These are phyloP conservation scores for Torulaspora globosa DNA, from an alignment of 1,139 yeast species.

Conservation along the genomic window DNA sequence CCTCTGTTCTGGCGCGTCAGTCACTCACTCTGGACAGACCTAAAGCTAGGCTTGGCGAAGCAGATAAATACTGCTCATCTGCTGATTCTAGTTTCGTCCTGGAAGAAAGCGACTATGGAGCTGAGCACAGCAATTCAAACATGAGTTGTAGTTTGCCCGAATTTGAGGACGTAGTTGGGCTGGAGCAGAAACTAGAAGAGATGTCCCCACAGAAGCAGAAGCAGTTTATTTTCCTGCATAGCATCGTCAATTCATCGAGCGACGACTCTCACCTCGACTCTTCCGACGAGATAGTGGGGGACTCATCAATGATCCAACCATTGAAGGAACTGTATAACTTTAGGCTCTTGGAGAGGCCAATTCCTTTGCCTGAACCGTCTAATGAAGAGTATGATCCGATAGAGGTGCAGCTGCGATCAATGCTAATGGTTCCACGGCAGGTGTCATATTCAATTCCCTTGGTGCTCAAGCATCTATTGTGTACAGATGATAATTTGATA, in stretches of 20 bases:
- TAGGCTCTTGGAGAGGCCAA: constrained; percentile 9
- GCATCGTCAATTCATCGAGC: constrained; percentile 11
- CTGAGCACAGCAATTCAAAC: neutral
- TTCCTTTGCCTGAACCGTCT: constrained; percentile 6
- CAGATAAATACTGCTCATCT: neutral
- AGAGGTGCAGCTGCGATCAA: neutral
- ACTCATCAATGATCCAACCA: constrained; percentile 2
- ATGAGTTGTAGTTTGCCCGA: constrained; percentile 4
- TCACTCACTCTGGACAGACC: neutral
- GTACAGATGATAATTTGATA: constrained; percentile 11
- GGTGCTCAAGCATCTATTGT: constrained; percentile 9
- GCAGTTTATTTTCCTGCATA: constrained; percentile 13
- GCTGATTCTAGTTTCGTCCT: neutral
- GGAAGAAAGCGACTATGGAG: neutral
- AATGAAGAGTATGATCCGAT: neutral
- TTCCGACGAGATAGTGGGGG: constrained; percentile 3
- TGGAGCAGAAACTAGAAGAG: constrained; percentile 6
- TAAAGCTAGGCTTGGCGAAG: neutral
- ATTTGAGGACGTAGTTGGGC: constrained; percentile 10
- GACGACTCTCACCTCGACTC: constrained; percentile 11
- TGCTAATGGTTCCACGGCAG: constrained; percentile 7
- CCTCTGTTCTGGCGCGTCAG: neutral
- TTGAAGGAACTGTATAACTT: constrained; percentile 7
- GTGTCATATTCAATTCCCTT: constrained; percentile 9
- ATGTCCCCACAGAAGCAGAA: constrained; percentile 10